Evolutionary conservation across 108 stramenopile species (phyloP), one percentile per base, ranked within the genome.

Genomic region (Nitzschia putrida): DNA sequence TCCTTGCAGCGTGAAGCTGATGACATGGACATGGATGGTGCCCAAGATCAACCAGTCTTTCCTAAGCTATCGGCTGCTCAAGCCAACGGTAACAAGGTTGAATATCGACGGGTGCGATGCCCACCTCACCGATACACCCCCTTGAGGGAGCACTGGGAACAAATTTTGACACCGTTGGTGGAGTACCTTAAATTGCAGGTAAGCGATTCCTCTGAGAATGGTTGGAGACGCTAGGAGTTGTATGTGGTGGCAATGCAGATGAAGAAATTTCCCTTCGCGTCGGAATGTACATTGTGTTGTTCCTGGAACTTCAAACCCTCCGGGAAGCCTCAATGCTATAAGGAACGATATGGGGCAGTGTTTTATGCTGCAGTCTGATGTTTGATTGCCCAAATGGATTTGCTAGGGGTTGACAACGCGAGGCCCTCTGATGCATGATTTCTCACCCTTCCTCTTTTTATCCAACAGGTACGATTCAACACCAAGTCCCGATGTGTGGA

Each of bases 401-500:
- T 49, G 3, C 47, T 49, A 6, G n/a, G 2, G 47, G 1, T 11
- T 44, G 13, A 66, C 34, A 22, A 12, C 13, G 20, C 8, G 24
- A 63, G 18, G 25, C 43, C 22, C 40, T 72, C 34, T 64, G 61
- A 43, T 24, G 22, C 34, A 8, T 26, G 53, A 40, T 29, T 64
- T 7, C 59, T 16, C 42, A 34, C 29, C 29, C 29, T 3, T 34
- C 47, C 20, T 55, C 25, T 73, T 57, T 41, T 40, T 44, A 38
- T 42, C 20, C 42, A 54, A 13, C 72, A 88, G 80, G 94, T 96
- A 34, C 85, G 99, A 37, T 99, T 98, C 84, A 98, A 99, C 78
- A 97, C 97, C 10, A 97, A 97, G 61, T 91, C 93, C 29, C 84
- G 99, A 20, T 95, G 85, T 53, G 98, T 99, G 0, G 99, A 99